Evolutionary conservation across 805 yeast genomes (phyloP).

Genomic region (Candida krabiensis): DNA sequence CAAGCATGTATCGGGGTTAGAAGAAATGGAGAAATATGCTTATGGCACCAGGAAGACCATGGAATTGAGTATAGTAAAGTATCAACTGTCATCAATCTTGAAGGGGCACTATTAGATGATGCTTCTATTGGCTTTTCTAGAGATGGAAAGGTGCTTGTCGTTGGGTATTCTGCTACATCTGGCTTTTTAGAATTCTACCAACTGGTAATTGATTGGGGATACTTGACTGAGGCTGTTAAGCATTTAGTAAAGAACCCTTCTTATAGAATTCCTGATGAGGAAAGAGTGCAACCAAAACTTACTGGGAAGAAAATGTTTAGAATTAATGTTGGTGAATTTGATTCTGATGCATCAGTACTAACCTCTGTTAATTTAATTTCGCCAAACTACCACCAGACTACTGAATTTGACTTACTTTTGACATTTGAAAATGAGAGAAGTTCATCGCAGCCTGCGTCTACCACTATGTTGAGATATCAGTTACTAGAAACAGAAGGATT

Average conservation of each 20-base stretch:
- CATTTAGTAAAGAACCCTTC: conserved; percentile 47
- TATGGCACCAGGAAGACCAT: conserved; percentile 66
- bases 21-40: conserved; percentile 55
- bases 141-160: conserved; percentile 46
- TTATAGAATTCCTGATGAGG: conserved; percentile 48
- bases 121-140: conserved; percentile 54
- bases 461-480: conserved; percentile 28
- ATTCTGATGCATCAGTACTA: conserved; percentile 25
- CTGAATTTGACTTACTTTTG: conserved; percentile 47
- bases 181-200: conserved; percentile 41
- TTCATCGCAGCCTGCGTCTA: conserved; percentile 12
- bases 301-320: conserved; percentile 32
- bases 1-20: conserved; percentile 72
- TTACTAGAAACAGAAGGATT: conserved; percentile 17
- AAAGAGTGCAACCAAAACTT: conserved; percentile 42
- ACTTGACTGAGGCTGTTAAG: conserved; percentile 45
- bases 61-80: conserved; percentile 55
- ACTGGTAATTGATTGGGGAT: conserved; percentile 57
- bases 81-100: conserved; percentile 30
- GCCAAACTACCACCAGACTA: conserved; percentile 41
- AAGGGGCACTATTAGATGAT: conserved; percentile 28
- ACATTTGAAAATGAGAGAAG: conserved; percentile 36
- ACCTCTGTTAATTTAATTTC: conserved; percentile 44
- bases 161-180: conserved; percentile 39
- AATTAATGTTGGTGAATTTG: conserved; percentile 31